phyloP scores from a whole-genome alignment of 768 basidiomycete genomes.

The Russula virescens region DNA sequence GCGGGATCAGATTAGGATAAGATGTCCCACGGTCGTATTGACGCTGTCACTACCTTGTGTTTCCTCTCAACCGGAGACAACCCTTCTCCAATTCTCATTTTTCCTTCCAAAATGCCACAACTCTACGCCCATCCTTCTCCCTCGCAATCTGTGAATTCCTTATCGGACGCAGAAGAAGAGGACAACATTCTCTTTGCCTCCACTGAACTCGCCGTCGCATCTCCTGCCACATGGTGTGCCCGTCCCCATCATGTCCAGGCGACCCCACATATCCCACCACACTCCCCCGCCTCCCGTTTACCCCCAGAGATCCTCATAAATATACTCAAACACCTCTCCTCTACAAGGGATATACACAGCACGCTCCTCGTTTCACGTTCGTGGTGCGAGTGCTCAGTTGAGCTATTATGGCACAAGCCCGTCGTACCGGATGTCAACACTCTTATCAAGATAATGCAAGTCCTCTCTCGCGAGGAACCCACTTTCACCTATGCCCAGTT shows the following conservation, averaged over 20 bases:
- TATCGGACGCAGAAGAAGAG: slow-evolving; percentile 69
- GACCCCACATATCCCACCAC: slow-evolving; percentile 29
- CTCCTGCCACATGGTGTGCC: slow-evolving; percentile 54
- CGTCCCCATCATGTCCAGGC: slow-evolving; percentile 25
- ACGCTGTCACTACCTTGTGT: too few species aligned
- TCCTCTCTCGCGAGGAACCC: slow-evolving; percentile 57
- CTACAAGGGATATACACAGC: slow-evolving; percentile 64
- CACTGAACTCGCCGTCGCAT: slow-evolving; percentile 33
- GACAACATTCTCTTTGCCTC: slow-evolving; percentile 46
- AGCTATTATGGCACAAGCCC: slow-evolving; percentile 93
- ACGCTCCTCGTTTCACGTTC: slow-evolving; percentile 77
- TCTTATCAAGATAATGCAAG: slow-evolving; percentile 70
- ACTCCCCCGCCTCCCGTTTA: slow-evolving; percentile 58
- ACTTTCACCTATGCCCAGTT: slow-evolving; percentile 86
- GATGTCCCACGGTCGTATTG: slow-evolving; percentile 12
- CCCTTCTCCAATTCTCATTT: slow-evolving; percentile 5
- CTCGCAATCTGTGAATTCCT: slow-evolving; percentile 70
- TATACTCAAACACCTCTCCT: slow-evolving; percentile 79
- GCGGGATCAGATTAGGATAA: neutral
- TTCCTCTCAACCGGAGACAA: neutral
- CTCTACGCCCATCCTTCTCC: slow-evolving; percentile 41
- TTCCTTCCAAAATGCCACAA: slow-evolving; percentile 22
- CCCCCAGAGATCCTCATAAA: slow-evolving; percentile 93
- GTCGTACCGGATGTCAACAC: slow-evolving; percentile 61
- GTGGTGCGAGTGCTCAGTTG: slow-evolving; percentile 96